Base-by-base conservation (phyloP, 352 stramenopile genomes). In the Thalassiosira mediterranea region DNA sequence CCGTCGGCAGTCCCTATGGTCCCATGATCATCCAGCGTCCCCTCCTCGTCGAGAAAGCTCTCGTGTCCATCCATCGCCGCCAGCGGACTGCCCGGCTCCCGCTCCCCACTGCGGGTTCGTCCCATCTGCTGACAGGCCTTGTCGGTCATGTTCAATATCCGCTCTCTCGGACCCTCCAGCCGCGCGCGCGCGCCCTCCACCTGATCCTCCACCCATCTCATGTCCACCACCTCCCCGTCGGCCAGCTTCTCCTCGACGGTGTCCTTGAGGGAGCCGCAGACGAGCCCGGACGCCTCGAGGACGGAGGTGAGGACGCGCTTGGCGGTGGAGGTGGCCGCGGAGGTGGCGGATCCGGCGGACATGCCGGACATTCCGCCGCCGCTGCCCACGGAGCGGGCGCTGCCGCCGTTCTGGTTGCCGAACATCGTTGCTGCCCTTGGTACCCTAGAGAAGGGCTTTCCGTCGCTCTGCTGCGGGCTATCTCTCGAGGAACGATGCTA, bases 191-290 rank as follows among this genome's bases (percentile, higher is more conserved):
- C 74, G 47, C 61, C 71, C 4, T 66, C 37, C 34, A 75, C 42
- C 52, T 71, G 62, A 23, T 61, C 44, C 25, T 67, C 64, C 1
- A 82, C 47, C 73, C 73, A 82, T 60, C 72, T 37, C 38, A 82
- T 72, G 40, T 81, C 58, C 10, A 71, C 60, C 21, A 74, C 64
- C n/a, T n/a, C n/a, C n/a, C 40, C 59, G 10, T 80, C 63, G 15
- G 54, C 29, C 0, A 81, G 47, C 15, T 74, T 65, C 8, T 74
- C 64, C 26, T 74, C 28, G 1, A 74, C 46, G 4, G 73, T 82
- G 65, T 82, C 73, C 48, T 76, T 82, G 28, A 82, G 54, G 3
- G 73, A 82, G 25, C 73, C 73, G 52, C 73, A 82, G 21, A 73
- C 73, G 2, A 82, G 28, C 0, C 73, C 73, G 11, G 64, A 72